Base-by-base conservation (phyloP, 176 grass and related monocot genomes). In the Tillandsia fasciculata region DNA sequence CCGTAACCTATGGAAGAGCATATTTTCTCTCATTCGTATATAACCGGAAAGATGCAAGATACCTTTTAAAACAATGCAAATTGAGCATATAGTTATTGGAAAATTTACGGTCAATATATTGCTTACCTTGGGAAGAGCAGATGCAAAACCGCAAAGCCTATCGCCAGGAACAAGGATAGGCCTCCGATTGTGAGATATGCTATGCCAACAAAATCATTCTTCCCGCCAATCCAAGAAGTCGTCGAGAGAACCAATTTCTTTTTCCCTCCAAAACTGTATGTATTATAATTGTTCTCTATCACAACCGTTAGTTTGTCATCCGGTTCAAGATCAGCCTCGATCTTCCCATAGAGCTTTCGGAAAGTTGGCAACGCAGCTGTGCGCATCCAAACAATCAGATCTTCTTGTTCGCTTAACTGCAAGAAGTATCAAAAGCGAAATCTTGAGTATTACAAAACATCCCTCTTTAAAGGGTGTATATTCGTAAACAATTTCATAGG, bases 321-420 rank as follows among this genome's bases (percentile, higher is more conserved):
- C 69, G 76, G 81, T 73, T 51, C 76, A 74, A 97, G 70, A 69
- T 92, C 84, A 22, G 66, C 71, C 79, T 97, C 93, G 64, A 97
- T 97, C 77, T 81, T 85, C 53, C 93, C 89, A 51, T 89, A 97
- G 9, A 97, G 86, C 72, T 97, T 96, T 87, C 93, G 88, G 81
- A 92, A 97, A 58, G 78, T 84, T 63, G 93, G 86, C 26, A 97
- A 76, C 3, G 93, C 89, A 65, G 89, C 93, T 5, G 86, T 90
- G 85, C 93, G 82, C 93, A 97, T 97, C 89, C 89, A 97, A 66
- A 92, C 93, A 85, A 97, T 92, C 33, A 97, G 88, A 70, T 91
- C 93, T 65, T 97, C 93, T 87, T 92, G 86, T 71, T 97, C 86
- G 79, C 86, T 87, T 64, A 97, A 83, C 93, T 92, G 68, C 65